These are phyloP conservation scores for Entomortierella beljakovae DNA, from an alignment of 192 early-diverging fungal species.

Conservation along the genomic window DNA sequence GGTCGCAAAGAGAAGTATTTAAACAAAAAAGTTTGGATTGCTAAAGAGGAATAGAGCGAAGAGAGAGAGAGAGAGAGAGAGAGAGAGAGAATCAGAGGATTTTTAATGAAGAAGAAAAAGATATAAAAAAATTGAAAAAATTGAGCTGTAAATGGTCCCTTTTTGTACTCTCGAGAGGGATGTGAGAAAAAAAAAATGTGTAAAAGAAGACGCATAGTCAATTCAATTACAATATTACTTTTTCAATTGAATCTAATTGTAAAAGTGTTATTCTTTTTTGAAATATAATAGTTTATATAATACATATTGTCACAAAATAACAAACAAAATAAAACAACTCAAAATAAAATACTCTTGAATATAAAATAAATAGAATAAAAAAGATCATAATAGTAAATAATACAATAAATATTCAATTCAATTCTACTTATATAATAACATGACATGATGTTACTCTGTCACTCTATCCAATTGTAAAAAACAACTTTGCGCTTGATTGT, in stretches of 20 bases:
- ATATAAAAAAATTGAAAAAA: slow-evolving; percentile 5
- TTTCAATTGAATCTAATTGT: no score
- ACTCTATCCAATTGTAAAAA: not conserved
- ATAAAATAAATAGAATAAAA: not conserved
- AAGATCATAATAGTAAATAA: not conserved
- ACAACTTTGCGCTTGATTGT: not conserved
- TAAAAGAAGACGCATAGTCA: no score
- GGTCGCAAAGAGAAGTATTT: not conserved
- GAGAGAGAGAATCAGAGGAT: slow-evolving; percentile 6
- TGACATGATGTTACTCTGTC: not conserved
- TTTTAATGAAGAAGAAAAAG: not conserved
- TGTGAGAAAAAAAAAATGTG: not conserved
- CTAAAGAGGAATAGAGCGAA: not conserved
- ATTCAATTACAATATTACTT: no score
- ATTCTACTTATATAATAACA: not conserved
- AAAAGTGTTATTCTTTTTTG: no score
- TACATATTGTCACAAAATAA: no score
- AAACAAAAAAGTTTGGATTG: not conserved
- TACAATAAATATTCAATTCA: not conserved
- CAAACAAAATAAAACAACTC: not conserved
- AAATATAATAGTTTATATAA: no score
- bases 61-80: slow-evolving; percentile 3
- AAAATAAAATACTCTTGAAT: not conserved
- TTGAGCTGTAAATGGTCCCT: no score
- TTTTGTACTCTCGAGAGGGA: no score